Evolutionary conservation across 2,329 filamentous ascomycete genomes (phyloP), one percentile per base, ranked within the genome.

Genomic region (Coniochaeta sp.): DNA sequence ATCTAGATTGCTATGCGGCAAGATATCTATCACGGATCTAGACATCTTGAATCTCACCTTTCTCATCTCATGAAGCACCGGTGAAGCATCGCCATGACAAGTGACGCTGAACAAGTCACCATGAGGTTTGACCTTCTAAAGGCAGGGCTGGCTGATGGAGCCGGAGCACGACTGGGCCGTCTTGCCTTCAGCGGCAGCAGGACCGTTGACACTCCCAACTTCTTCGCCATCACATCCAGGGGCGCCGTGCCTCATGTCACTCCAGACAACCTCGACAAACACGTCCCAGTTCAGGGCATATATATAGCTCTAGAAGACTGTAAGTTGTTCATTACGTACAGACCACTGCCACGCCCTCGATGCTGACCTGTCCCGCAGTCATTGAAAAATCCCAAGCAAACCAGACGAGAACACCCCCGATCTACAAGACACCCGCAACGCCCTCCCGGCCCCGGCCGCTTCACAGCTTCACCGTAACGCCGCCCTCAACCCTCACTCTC

Each of bases 281-380:
- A 89, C 67, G 86, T 87, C 1, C 72, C 81, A 5, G 79, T 96
- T 61, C 77, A 79, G 30, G 89, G 89, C 28, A 80, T 90, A 3
- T 96, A 96, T 71, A 79, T 95, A 68, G 90, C 89, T 0, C 77
- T 98, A 30, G 95, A 99, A 79, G 95, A 99, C 74, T 98, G 95
- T 97, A 81, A 74, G 89, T 74, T 12, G 3, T 6, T 17, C n/a
- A 12, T 36, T 26, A 16, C 56, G 17, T 30, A 12, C 12, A 2
- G n/a, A n/a, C n/a, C 28, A 1, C 19, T 10, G 55, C 22, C 34
- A 1, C 19, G 6, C n/a, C 0, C 16, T 8, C 38, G 28, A 47
- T 28, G 54, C 47, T 61, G 59, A 60, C 47, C 30, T 22, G 40
- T 62, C 57, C 34, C 16, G 9, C 57, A 86, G 84, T 87, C 69